Base-by-base conservation (phyloP, 1,139 yeast genomes). In the Pichia sp. region DNA sequence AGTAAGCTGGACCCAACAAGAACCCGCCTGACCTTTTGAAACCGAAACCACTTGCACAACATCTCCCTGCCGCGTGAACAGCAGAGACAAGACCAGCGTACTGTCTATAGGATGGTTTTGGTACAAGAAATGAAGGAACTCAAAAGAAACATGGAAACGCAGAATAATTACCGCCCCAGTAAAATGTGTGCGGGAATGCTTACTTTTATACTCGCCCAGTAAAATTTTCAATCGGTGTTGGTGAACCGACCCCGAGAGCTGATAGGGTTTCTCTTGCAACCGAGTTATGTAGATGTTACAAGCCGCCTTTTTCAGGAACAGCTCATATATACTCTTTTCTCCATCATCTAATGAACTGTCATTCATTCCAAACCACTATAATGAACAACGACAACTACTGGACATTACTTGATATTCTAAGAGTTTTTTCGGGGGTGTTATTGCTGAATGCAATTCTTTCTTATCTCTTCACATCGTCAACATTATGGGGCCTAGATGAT, bases 401-500 rank as follows among this genome's bases (percentile, higher is more conserved):
- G 23, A 35, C 36, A 7, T 6, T 44, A 4, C 13, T 69, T 2
- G 82, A 75, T 45, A 32, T 67, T 1, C 32, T 71, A 10, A 59
- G 77, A 20, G 49, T 74, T 1, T 14, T 72, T 1, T 62, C 67
- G 0, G 82, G 82, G 0, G 8, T 74, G 0, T 45, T 77, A 3
- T 42, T 71, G 4, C 39, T 74, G 14, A 74, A 71, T 48, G 64
- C 74, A 13, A 22, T 72, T 3, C 50, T 72, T 2, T 74, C 79
- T 0, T 73, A 71, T 59, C 61, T 66, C 63, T 63, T 71, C 46
- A 73, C 79, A 0, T 58, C 66, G 0, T 48, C 70, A 0, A 31
- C 69, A 0, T 67, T 73, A 1, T 74, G 79, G 79, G 75, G 76
- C 3, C 12, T 9, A 9, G 67, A 71, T 46, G 53, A 65, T 10